Conservation (phyloP, 106 monocot species). For the Alisma plantagoaquatica region DNA sequence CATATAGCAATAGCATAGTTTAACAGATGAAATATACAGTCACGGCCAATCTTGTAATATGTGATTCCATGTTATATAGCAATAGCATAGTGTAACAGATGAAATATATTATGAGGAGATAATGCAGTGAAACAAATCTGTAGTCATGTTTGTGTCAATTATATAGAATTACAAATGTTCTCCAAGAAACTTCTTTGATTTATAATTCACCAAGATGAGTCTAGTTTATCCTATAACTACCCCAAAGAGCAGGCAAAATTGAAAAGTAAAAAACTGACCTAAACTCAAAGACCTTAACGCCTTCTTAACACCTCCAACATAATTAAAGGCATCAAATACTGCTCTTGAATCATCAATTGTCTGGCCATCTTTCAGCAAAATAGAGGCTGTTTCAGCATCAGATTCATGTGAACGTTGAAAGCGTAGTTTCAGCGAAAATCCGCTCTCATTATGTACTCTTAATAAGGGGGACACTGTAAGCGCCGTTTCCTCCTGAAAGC, state of each 20-base stretch:
- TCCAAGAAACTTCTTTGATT: too few relatives aligned
- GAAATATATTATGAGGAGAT: too few relatives aligned
- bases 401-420: conserved; percentile 43
- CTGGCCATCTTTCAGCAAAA: conserved; percentile 42
- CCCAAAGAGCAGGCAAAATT: too few relatives aligned
- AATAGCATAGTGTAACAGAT: too few relatives aligned
- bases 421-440: conserved; percentile 49
- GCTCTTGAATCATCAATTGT: conserved; percentile 70
- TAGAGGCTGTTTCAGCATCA: conserved; percentile 37
- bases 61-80: too few relatives aligned
- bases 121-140: too few relatives aligned
- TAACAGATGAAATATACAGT: too few relatives aligned
- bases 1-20: too few relatives aligned
- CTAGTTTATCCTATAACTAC: too few relatives aligned
- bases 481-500: conserved; percentile 56
- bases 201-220: neutral
- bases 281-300: conserved; percentile 59
- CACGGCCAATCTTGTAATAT: too few relatives aligned
- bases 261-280: conserved; percentile 25
- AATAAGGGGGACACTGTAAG: conserved; percentile 57
- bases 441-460: conserved; percentile 66
- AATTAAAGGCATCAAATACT: conserved; percentile 52
- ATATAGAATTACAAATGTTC: too few relatives aligned
- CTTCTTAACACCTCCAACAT: conserved; percentile 51
- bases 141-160: too few relatives aligned